A percentile compares a stretch with the other conserved stretches of the same genome.
Conservation (phyloP, 345 rosid genomes). For the Bretschneidera sinensis region DNA sequence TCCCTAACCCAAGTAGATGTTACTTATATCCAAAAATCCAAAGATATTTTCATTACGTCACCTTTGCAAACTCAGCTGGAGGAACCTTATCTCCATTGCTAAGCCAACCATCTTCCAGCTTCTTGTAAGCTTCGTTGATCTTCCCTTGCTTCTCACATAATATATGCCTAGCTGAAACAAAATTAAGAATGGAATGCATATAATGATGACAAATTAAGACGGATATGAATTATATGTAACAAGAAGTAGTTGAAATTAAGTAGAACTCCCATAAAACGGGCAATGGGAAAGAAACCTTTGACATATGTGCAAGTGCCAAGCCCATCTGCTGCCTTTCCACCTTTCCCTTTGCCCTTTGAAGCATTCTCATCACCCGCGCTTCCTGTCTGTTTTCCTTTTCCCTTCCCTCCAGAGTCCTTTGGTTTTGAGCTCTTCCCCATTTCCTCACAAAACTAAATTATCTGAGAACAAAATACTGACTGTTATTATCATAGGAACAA, state of each 20-base stretch:
- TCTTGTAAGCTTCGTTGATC: conserved; percentile 93
- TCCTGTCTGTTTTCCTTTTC: conserved; percentile 80
- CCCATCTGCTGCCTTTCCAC: conserved; percentile 78
- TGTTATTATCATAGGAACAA: background rate
- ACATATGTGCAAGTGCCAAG: conserved; percentile 97
- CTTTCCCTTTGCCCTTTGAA: conserved; percentile 96
- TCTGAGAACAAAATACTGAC: background rate
- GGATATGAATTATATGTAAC: no score
- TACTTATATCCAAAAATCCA: no score
- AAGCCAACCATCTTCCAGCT: conserved; percentile 91
- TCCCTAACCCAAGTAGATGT: no score
- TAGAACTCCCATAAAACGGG: no score
- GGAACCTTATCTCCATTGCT: conserved; percentile 93
- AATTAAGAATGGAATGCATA: no score
- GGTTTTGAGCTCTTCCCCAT: conserved; percentile 71
- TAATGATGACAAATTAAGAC: no score
- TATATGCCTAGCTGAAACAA: conserved; percentile 67
- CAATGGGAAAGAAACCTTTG: conserved; percentile 72
- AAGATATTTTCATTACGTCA: conserved; percentile 10
- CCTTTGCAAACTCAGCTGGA: conserved; percentile 98
- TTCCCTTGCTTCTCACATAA: conserved; percentile 96
- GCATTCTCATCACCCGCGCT: conserved; percentile 63
- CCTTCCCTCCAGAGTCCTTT: conserved; percentile 63
- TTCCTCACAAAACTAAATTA: conserved; percentile 6
- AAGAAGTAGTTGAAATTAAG: no score